A percentile compares a stretch with the other conserved stretches of the same genome.
Evolutionary conservation across 371 early-diverging fungal species (phyloP).

Genomic region (Cokeromyces recurvatus): DNA sequence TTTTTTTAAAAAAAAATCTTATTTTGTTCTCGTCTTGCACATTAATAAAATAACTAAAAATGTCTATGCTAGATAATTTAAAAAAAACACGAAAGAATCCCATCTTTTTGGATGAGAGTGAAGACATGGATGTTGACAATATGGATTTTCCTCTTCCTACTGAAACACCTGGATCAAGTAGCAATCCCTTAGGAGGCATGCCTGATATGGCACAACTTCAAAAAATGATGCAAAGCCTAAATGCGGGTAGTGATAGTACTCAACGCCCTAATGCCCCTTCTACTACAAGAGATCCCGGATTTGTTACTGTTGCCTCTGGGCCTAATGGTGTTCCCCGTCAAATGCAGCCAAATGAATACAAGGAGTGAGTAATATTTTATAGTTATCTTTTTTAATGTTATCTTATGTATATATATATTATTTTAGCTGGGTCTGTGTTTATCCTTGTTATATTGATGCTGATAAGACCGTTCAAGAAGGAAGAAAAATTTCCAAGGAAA

Average conservation of each 20-base stretch:
- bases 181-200: constrained; percentile 20
- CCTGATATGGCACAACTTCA: constrained; percentile 30
- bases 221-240: constrained; percentile 22
- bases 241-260: constrained; percentile 3
- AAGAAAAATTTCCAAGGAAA: constrained; percentile 45
- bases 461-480: constrained; percentile 47
- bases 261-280: background rate
- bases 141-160: constrained; percentile 65
- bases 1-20: no score
- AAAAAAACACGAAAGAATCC: constrained; percentile 37
- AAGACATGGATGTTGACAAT: constrained; percentile 58
- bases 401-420: constrained; percentile 1
- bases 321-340: constrained; percentile 30
- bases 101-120: constrained; percentile 42
- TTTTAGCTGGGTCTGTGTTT: constrained; percentile 58
- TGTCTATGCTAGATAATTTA: constrained; percentile 44
- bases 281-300: background rate
- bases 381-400: background rate
- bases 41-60: constrained; percentile 4
- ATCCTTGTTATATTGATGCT: constrained; percentile 66
- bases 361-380: constrained; percentile 17
- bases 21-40: no score
- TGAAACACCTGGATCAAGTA: constrained; percentile 15
- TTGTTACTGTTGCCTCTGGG: constrained; percentile 29
- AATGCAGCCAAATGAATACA: constrained; percentile 37